Evolutionary conservation across 139 green algal species (phyloP), one percentile per base, ranked within the genome.

Genomic region (Chlorella sorokiniana): DNA sequence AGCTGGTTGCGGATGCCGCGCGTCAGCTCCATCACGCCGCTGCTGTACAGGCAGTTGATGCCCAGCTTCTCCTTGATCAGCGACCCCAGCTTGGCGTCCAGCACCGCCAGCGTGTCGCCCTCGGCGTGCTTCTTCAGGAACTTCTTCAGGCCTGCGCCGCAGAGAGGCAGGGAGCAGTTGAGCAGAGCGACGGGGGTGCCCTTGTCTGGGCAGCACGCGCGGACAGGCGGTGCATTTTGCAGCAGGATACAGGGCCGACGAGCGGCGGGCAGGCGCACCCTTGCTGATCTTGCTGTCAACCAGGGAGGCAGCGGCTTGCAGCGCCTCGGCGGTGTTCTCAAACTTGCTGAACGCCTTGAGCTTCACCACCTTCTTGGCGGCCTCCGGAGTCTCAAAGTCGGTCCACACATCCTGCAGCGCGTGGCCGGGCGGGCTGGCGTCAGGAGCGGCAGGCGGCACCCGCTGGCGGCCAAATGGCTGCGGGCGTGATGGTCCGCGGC

Each of bases 61-160:
- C 92, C 96, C 35, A 99, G 87, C 89, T 99, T 99, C 85, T 99
- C 97, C 87, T 99, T 98, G 79, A 99, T 96, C 37, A 99, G 84
- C 80, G 82, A 93, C 29, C 97, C 97, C 37, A 99, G 92, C 92
- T 99, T 99, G 59, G 97, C 91, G 82, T 99, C 97, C 44, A 96
- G 77, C 20, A 99, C 86, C 6, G 93, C 95, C 31, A 99, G 90
- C 62, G 93, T 96, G 37, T 99, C 96, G 40, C 86, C 92, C 29
- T 91, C 92, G 20, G 83, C 92, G 77, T 99, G 86, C 88, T 98
- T 98, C 87, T 99, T 98, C 68, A 99, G 84, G 76, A 99, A 99
- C 91, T 99, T 99, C 83, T 98, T 98, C 51, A 99, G 86, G 23
- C 90, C 94, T 97, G 88, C 40, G 37, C 52, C 44, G 29, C 38